Percentiles rank a stretch among this genome's conserved stretches.
Evolutionary conservation across 2,329 filamentous ascomycete species (phyloP).

Genomic region (Fusarium coffeatum): DNA sequence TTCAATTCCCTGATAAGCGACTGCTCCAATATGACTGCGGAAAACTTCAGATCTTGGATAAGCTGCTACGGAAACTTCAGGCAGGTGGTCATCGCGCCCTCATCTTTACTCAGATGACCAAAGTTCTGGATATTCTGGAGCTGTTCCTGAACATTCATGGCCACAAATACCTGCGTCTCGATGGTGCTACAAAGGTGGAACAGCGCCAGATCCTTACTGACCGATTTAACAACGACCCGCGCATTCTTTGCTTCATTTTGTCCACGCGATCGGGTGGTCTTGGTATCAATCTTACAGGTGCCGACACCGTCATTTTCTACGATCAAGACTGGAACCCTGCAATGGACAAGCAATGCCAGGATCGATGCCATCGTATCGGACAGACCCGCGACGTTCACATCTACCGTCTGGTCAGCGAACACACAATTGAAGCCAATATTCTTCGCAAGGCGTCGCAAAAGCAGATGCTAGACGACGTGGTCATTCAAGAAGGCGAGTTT

Average conservation of each 20-base stretch:
- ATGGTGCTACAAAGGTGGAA: constrained; percentile 96
- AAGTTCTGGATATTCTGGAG: constrained; percentile 96
- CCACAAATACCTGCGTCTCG: constrained; percentile 93
- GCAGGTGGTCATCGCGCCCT: constrained; percentile 90
- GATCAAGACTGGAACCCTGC: constrained; percentile 99
- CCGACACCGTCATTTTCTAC: constrained; percentile 98
- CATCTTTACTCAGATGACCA: constrained; percentile 99
- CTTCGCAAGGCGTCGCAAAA: constrained; percentile 97
- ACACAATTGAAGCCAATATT: constrained; percentile 98
- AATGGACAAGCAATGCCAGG: constrained; percentile 99
- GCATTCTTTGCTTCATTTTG: constrained; percentile 94
- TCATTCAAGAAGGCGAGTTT: constrained; percentile 98
- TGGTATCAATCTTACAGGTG: constrained; percentile 95
- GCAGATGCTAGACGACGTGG: constrained; percentile 95
- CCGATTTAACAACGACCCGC: constrained; percentile 93
- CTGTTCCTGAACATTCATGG: constrained; percentile 98
- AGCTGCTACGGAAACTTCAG: constrained; percentile 86
- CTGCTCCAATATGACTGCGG: constrained; percentile 98
- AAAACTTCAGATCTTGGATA: constrained; percentile 91
- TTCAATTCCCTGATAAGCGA: constrained; percentile 95
- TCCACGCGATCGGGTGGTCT: constrained; percentile 94
- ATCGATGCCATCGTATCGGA: constrained; percentile 95
- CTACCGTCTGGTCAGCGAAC: constrained; percentile 90
- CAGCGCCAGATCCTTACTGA: constrained; percentile 95
- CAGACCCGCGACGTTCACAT: constrained; percentile 98